Base-by-base conservation (phyloP, 352 stramenopile genomes). In the Phytophthora fragariae region DNA sequence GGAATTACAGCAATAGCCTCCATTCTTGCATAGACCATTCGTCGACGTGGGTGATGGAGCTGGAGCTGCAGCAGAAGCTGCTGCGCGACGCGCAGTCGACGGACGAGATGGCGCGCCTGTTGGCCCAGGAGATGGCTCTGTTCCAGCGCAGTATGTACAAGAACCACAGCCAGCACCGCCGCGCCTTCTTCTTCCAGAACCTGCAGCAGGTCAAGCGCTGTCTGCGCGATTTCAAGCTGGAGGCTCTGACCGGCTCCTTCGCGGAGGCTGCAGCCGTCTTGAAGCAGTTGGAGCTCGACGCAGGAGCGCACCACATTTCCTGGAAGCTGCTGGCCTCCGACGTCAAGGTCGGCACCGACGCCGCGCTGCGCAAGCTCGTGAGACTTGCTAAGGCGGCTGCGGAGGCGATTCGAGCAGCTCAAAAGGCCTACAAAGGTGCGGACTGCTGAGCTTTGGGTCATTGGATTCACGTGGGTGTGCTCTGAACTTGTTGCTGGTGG, bases 61-160 rank as follows among this genome's bases (percentile, higher is more conserved):
- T 68, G 27, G 57, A 73, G 46, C 54, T 83, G 68, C 70, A 80
- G 52, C 73, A 81, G 21, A 70, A 72, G 56, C 70, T 92, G 57
- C 54, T 77, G 47, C 71, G 19, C 3, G 81, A 93, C 60, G 75
- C 76, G n/a, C 65, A 76, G 39, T 78, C 72, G 1, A 67, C 81
- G 15, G 71, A 82, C 33, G 77, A 74, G 19, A 60, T 84, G 9
- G 47, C 70, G 14, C 69, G 62, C 24, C 9, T 88, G n/a, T 62
- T 96, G 19, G 70, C 68, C 35, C 78, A 92, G 46, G 90, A 96
- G 52, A 73, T 85, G 3, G 57, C 65, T 41, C 69, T 96, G 11
- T 94, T 95, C 62, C 88, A 92, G 68, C 86, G 86, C 31, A 83
- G 65, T 15, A 93, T 97, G 84, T 97, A 97, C 82, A 97, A 95